Evolutionary conservation across 768 basidiomycete species (phyloP), one percentile per base, ranked within the genome.

Genomic region (Calocera viscosa): DNA sequence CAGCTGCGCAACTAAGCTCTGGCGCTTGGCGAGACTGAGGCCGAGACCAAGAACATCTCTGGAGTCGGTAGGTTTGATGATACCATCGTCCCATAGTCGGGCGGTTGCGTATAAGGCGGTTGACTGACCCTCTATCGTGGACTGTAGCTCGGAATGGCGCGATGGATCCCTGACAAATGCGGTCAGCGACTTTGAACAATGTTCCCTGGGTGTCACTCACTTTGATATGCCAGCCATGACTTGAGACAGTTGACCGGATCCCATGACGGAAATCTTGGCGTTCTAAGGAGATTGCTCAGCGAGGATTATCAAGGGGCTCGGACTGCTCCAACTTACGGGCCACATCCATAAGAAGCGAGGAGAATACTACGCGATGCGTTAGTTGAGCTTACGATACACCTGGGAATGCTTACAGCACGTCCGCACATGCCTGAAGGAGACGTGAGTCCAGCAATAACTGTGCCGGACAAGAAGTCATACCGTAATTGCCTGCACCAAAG

Each of bases 321-420:
- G 11, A 12, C 10, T 47, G 24, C 49, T 63, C 41, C 49, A 41
- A 78, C 88, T 72, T 77, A 91, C 90, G 67, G 94, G 94, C 94
- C 94, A 97, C 91, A 94, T 94, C 90, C 91, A 97, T 64, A 97
- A 76, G 82, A 97, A 96, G 68, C 92, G 82, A 19, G 94, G 94
- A 2, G 90, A 92, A 77, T 95, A 97, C 86, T 94, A 64, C 8
- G 49, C 35, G 67, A 53, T 39, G 63, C n/a, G n/a, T n/a, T n/a
- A 68, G 63, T 64, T 47, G 40, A 43, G 19, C 26, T 32, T 63
- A 41, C 12, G n/a, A 67, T 69, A n/a, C 66, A 67, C 66, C 39
- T 32, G 32, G n/a, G 11, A 28, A 12, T 67, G 82, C 89, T 79
- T 75, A 94, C 91, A 68, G 93, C 90, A 66, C 93, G 82, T 22